Conservation (phyloP, 106 monocot species). For the Dendrobium catenatum region DNA sequence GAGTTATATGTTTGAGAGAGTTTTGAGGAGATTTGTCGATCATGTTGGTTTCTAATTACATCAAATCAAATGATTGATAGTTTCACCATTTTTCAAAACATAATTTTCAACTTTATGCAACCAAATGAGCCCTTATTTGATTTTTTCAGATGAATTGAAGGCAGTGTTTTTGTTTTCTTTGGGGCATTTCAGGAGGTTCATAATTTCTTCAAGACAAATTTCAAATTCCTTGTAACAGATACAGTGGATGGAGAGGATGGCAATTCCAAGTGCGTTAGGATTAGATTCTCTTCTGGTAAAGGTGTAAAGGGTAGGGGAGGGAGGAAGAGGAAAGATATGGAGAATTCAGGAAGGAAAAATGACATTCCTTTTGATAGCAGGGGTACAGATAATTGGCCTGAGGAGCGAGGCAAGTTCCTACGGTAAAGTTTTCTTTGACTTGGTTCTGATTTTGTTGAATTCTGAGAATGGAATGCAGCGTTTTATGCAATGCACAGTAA, state of each 20-base stretch:
- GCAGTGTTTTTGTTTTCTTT: slow-evolving; percentile 6
- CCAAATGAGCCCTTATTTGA: background rate
- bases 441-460: background rate
- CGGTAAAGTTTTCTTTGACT: slow-evolving; percentile 27
- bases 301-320: slow-evolving; percentile 33
- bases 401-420: slow-evolving; percentile 67
- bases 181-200: slow-evolving; percentile 62
- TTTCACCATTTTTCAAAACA: background rate
- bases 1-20: background rate
- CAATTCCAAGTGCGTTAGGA: slow-evolving; percentile 51
- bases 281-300: slow-evolving; percentile 45
- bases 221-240: slow-evolving; percentile 83
- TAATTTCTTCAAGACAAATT: slow-evolving; percentile 93
- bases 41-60: background rate
- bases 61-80: slow-evolving; percentile 1
- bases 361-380: slow-evolving; percentile 79
- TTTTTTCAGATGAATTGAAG: background rate
- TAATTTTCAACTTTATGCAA: background rate
- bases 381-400: slow-evolving; percentile 77
- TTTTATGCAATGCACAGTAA: background rate
- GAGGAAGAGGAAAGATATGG: slow-evolving; percentile 61
- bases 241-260: slow-evolving; percentile 62
- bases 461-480: background rate
- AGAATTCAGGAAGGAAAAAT: slow-evolving; percentile 21
- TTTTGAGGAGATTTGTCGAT: background rate